A percentile compares a stretch with the other conserved stretches of the same genome.
Evolutionary conservation across 1,139 yeast genomes (phyloP).

Genomic region (Kazachstania sp.): DNA sequence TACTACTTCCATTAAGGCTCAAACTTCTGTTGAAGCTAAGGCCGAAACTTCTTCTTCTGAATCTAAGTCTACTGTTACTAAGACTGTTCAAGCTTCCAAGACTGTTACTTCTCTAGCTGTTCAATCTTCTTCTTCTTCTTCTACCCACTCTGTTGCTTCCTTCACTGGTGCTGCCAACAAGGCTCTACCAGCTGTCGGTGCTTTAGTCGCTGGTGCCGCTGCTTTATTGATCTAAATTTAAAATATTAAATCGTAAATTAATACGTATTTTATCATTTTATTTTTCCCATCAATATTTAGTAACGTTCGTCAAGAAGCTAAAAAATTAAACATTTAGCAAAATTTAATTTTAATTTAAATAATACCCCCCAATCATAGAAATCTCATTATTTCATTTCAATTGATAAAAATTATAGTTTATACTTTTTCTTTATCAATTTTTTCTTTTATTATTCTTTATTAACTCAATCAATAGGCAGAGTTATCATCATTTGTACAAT

Average conservation of each 20-base stretch:
- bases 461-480: neutral
- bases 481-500: too few species aligned
- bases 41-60: slow-evolving; percentile 6
- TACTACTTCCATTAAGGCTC: slow-evolving; percentile 8
- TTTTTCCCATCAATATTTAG: neutral
- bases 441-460: too few species aligned
- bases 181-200: slow-evolving; percentile 34
- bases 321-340: too few species aligned
- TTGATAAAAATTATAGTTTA: neutral
- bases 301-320: neutral
- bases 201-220: slow-evolving; percentile 34
- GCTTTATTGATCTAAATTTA: slow-evolving; percentile 31
- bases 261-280: neutral
- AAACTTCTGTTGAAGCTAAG: slow-evolving; percentile 8
- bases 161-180: slow-evolving; percentile 31
- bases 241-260: neutral
- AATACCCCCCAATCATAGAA: neutral
- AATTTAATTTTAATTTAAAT: neutral
- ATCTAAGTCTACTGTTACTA: slow-evolving; percentile 6
- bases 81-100: slow-evolving; percentile 20
- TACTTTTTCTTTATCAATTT: too few species aligned
- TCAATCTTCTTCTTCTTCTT: slow-evolving; percentile 4
- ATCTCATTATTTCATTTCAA: neutral
- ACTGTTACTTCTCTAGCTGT: slow-evolving; percentile 13
- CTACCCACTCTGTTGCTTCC: slow-evolving; percentile 16